phyloP scores from a whole-genome alignment of 805 yeast species.

The Zygosaccharomyces bisporus region DNA sequence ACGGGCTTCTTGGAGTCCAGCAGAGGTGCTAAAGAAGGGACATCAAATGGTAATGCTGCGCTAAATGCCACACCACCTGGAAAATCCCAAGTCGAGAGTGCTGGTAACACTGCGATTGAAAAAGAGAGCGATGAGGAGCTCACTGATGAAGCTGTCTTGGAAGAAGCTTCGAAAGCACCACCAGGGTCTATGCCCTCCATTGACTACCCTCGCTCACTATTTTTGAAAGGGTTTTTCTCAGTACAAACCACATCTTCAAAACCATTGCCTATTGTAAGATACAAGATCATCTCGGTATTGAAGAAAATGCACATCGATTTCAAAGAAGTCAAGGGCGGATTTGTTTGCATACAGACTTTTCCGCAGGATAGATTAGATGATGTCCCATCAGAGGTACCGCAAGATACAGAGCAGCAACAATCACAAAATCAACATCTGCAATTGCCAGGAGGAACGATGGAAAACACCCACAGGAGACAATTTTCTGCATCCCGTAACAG shows the following conservation, averaged over 20 bases:
- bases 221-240: constrained; percentile 87
- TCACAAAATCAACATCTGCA: constrained; percentile 11
- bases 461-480: constrained; percentile 23
- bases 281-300: constrained; percentile 74
- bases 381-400: neutral
- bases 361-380: constrained; percentile 39
- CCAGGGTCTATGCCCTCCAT: constrained; percentile 88
- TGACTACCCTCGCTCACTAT: constrained; percentile 86
- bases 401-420: constrained; percentile 1
- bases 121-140: constrained; percentile 31
- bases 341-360: constrained; percentile 68
- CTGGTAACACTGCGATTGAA: constrained; percentile 12
- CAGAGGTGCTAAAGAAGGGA: constrained; percentile 57
- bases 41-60: constrained; percentile 5
- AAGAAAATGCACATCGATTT: constrained; percentile 72
- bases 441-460: constrained; percentile 12
- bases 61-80: constrained; percentile 16
- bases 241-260: constrained; percentile 94
- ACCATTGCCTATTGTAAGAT: constrained; percentile 82
- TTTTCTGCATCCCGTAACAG: constrained; percentile 28
- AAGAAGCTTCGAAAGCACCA: constrained; percentile 52
- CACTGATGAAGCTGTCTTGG: constrained; percentile 48
- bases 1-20: constrained; percentile 41
- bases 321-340: constrained; percentile 91
- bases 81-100: constrained; percentile 17